A percentile compares a stretch with the other conserved stretches of the same genome.
Conservation (phyloP, 805 yeast species). For the Nakazawaea laoshanensis region DNA sequence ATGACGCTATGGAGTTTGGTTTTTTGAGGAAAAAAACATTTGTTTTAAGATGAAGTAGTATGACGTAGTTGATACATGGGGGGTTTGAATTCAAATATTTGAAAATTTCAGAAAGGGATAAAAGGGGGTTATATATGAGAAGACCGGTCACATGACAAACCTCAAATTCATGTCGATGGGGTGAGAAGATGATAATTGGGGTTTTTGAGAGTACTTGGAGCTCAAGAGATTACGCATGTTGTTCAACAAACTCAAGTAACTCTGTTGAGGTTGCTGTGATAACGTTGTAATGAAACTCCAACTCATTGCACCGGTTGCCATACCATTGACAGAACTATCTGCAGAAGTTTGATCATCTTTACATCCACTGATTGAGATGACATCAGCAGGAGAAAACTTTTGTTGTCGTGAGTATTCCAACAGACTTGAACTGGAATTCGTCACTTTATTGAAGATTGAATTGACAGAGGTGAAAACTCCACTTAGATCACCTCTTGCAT, state of each 20-base stretch:
- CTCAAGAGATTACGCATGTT: slow-evolving; percentile 57
- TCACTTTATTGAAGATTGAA: slow-evolving; percentile 20
- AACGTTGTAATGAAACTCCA: slow-evolving; percentile 59
- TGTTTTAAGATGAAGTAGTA: no score
- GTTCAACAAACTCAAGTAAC: slow-evolving; percentile 61
- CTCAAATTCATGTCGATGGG: slow-evolving; percentile 55
- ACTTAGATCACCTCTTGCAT: slow-evolving; percentile 43
- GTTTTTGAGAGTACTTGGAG: slow-evolving; percentile 69
- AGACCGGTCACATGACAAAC: slow-evolving; percentile 22
- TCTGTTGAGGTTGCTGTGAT: slow-evolving; percentile 51
- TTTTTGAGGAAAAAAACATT: no score
- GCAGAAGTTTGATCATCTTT: slow-evolving; percentile 69
- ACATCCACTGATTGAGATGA: slow-evolving; percentile 64
- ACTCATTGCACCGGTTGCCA: slow-evolving; percentile 71
- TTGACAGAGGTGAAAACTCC: slow-evolving; percentile 33
- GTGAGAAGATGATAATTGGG: slow-evolving; percentile 74
- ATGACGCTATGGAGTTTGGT: no score
- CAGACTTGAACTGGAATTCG: slow-evolving; percentile 21
- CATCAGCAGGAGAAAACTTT: slow-evolving; percentile 64
- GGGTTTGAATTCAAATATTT: no score
- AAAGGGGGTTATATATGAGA: no score
- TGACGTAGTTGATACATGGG: no score
- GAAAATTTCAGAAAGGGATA: no score
- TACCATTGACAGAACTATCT: slow-evolving; percentile 58
- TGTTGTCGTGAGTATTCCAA: slow-evolving; percentile 32